Conservation (phyloP, 164 flowering plant species). For the Warburgia ugandensis region DNA sequence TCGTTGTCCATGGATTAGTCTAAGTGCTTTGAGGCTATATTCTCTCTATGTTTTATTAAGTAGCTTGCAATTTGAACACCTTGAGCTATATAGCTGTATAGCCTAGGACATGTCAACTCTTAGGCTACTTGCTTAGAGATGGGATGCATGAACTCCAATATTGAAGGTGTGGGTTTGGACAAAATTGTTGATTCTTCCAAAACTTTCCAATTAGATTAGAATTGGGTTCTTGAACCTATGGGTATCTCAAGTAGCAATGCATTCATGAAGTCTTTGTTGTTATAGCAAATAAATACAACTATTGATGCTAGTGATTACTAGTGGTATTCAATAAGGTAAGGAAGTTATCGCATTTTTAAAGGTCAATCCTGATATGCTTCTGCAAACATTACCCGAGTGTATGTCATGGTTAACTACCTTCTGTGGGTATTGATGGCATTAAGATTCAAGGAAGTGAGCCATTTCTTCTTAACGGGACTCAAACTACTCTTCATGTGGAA, state of each 20-base stretch:
- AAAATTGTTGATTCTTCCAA: conserved; percentile 33
- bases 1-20: no score
- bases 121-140: conserved; percentile 19
- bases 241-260: conserved; percentile 67
- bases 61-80: no score
- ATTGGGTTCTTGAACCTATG: conserved; percentile 73
- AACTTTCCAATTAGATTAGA: conserved; percentile 54
- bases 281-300: conserved; percentile 91
- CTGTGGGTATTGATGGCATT: conserved; percentile 45
- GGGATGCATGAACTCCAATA: conserved; percentile 17
- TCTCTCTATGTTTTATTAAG: no score
- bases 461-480: conserved; percentile 59
- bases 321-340: conserved; percentile 95
- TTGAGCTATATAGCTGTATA: no score
- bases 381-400: no score
- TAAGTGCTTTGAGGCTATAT: no score
- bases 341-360: no score
- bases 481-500: conserved; percentile 62
- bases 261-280: conserved; percentile 46
- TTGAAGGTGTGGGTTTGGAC: no score
- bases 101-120: conserved; percentile 79
- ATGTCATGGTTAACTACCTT: no score
- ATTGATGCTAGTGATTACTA: conserved; percentile 93
- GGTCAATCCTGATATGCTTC: no score
- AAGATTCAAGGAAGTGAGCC: conserved; percentile 43